phyloP scores from a whole-genome alignment of 768 basidiomycete genomes.

The Cystoderma amianthinum region DNA sequence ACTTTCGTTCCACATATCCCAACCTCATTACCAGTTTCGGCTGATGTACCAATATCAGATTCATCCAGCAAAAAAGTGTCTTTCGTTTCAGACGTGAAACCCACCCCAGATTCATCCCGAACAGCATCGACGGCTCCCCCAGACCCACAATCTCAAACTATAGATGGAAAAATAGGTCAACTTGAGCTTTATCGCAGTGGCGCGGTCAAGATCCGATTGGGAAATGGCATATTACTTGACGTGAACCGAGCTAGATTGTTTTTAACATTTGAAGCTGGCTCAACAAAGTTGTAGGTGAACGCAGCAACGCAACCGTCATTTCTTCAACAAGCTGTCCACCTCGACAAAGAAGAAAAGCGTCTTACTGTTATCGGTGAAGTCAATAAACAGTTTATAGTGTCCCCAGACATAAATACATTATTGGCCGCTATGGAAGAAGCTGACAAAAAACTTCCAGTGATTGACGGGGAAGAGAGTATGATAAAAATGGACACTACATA shows the following conservation, averaged over 20 bases:
- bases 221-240: conserved; percentile 76
- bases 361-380: conserved; percentile 80
- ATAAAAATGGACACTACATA: conserved; percentile 43
- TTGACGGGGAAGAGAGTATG: conserved; percentile 39
- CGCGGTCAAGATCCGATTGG: conserved; percentile 78
- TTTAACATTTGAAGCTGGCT: conserved; percentile 3
- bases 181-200: conserved; percentile 85
- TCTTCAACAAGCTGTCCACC: conserved; percentile 76
- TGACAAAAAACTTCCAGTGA: conserved; percentile 23
- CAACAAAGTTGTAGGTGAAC: conserved; percentile 45
- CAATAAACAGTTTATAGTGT: conserved; percentile 76
- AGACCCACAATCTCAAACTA: conserved; percentile 21
- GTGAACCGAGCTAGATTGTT: conserved; percentile 43
- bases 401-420: conserved; percentile 76
- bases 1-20: conserved; percentile 42
- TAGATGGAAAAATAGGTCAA: conserved; percentile 79
- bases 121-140: conserved; percentile 19
- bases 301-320: conserved; percentile 83
- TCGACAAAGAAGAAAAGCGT: conserved; percentile 54
- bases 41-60: conserved; percentile 24
- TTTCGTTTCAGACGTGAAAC: conserved; percentile 57
- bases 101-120: conserved; percentile 16
- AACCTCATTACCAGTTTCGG: conserved; percentile 15
- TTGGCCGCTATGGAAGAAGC: conserved; percentile 57
- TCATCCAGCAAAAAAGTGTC: conserved; percentile 45